Base-by-base conservation (phyloP, 192 early-diverging fungal genomes). In the Mycoemilia scoparia region DNA sequence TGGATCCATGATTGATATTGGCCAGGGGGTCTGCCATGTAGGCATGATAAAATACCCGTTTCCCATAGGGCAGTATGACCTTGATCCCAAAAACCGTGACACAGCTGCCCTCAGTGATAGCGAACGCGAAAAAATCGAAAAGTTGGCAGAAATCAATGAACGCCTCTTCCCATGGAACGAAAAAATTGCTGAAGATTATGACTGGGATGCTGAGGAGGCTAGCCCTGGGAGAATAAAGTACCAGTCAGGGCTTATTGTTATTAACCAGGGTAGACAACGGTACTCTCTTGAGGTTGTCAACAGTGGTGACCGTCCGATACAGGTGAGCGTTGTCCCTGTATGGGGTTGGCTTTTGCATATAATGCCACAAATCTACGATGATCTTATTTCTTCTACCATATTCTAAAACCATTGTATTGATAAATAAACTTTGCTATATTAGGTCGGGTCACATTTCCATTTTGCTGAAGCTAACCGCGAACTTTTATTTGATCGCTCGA, bases 381-480 rank as follows among this genome's bases (percentile, higher is more conserved):
- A n/a, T n/a, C n/a, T n/a, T n/a, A n/a, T n/a, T n/a, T n/a, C n/a
- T 29, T 36, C 47, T 23, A 21, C 10, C 8, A 34, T 28, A 48
- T 5, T 16, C 11, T 24, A 40, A 1, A 17, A 1, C 20, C 17
- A 45, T 17, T 4, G 14, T 7, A 11, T 41, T 2, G 12, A 11
- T 17, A 3, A n/a, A n/a, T n/a, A n/a, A n/a, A n/a, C n/a, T n/a
- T n/a, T n/a, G n/a, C n/a, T n/a, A n/a, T 14, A 29, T 31, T 36
- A 80, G 77, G 75, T 96, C 25, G 92, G 92, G 8, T 87, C 84
- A 4, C 92, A 97, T 62, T 97, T 79, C 54, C 92, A 97, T 45
- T 84, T 97, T 46, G 85, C 91, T 36, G 92, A 97, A 55, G 67
- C 79, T 22, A 96, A 96, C 51, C 63, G 76, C 5, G 35, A 41